Base-by-base conservation (phyloP, 176 grass and related monocot genomes). In the Triticum timopheevii region DNA sequence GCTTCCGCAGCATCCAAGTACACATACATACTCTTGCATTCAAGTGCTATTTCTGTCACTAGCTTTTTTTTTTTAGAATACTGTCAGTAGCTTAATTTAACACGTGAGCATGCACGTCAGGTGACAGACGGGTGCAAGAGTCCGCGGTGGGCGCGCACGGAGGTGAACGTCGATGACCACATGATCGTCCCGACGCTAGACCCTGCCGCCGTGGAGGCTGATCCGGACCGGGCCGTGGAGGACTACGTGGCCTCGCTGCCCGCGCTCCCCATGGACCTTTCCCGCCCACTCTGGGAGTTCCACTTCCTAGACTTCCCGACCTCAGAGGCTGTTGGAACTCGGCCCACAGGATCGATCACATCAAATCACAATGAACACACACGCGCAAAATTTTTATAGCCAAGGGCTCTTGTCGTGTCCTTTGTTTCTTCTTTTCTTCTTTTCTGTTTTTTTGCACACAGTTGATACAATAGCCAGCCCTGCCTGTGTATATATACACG, bases 1-100 rank as follows among this genome's bases (percentile, higher is more conserved):
- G 89, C 61, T 97, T 97, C 87, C 85, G 84, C 27, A 91, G 93
- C 88, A 82, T 97, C 35, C 95, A 90, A 47, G 90, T 94, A 50
- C 4, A 54, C 50, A 52, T 17, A 3, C 47, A 50, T 50, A 50
- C 47, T 50, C 13, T 50, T 16, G 5, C 47, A 5, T 52, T 6
- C 12, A 15, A 16, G 15, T 50, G 0, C 13, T 50, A 22, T 58
- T 58, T 58, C 7, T 8, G 19, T 58, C 54, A 58, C 19, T 56
- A 17, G 50, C 3, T 16, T 15, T 1, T 38, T 38, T 38, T 38
- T 38, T 38, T 38, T 7, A 38, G 36, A 38, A 38, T 8, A 38
- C 36, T 38, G 36, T 38, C 36, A 38, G 36, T 38, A 38, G 36
- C 36, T 38, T 9, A 19, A 54, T 17, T 54, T 19, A 54, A 54